Evolutionary conservation across 257 asterid species (phyloP).

Genomic region (Striga asiatica): DNA sequence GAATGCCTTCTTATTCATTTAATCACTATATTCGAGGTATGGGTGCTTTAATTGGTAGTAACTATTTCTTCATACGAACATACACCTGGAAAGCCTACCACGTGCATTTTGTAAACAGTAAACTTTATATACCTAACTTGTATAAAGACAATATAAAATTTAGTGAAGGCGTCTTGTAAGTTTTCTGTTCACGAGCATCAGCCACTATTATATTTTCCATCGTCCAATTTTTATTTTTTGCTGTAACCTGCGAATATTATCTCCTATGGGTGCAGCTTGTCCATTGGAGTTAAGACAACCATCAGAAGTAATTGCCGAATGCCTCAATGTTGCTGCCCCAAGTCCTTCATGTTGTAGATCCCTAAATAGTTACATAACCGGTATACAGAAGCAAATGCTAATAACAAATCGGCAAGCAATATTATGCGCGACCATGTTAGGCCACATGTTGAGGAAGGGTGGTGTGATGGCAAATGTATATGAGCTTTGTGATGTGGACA

Average conservation of each 20-base stretch:
- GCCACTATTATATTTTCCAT: no score
- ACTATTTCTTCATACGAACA: background rate
- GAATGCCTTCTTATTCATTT: no score
- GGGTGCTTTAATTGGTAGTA: background rate
- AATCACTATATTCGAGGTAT: background rate
- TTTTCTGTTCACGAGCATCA: background rate
- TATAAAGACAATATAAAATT: background rate
- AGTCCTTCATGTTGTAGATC: constrained; percentile 89
- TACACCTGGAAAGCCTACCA: background rate
- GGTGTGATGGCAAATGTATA: constrained; percentile 81
- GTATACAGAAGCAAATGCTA: constrained; percentile 80
- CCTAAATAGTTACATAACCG: constrained; percentile 53
- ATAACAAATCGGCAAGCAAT: constrained; percentile 93
- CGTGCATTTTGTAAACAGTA: background rate
- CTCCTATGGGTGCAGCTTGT: constrained; percentile 49
- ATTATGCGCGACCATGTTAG: constrained; percentile 67
- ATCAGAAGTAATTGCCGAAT: constrained; percentile 65
- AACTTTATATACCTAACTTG: background rate
- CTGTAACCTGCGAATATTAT: constrained; percentile 4
- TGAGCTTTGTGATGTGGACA: constrained; percentile 91
- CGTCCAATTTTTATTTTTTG: background rate
- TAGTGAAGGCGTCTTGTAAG: background rate
- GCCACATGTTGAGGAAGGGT: constrained; percentile 77
- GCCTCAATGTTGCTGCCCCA: constrained; percentile 68
- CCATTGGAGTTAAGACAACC: constrained; percentile 81